Base-by-base conservation (phyloP, 352 stramenopile species). In the Globisporangium carolinianum region DNA sequence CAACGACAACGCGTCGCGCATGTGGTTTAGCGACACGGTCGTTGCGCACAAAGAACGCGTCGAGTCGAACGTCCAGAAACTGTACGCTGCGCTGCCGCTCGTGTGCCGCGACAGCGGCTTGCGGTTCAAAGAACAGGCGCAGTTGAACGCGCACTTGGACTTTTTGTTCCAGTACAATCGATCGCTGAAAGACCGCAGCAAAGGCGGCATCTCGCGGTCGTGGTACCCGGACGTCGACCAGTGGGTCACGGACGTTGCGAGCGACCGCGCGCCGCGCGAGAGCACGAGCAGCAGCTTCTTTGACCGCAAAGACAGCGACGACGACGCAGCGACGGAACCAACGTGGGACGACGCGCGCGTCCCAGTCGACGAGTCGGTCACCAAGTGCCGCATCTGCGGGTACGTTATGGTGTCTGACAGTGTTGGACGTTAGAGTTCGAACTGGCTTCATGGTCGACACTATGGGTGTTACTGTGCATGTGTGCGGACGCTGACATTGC, bases 141-240 rank as follows among this genome's bases (percentile, higher is more conserved):
- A 94, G 53, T 63, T 92, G 43, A 76, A 91, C 49, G 81, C 82
- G 36, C 85, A 94, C 53, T 62, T 92, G 59, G 85, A 94, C 56
- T 94, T 94, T 63, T 56, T 94, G 8, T 94, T 94, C 62, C 80
- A 94, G 58, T 94, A 86, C 57, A 92, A 92, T 43, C 85, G 85
- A 10, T 72, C 85, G 4, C 68, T 86, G 32, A 91, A 91, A 59
- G 85, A 92, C 58, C 85, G 79, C 54, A 79, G 83, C 52, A 90
- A 91, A 57, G 85, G 85, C 41, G 85, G 85, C 17, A 77, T 87
- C 6, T 94, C 85, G 42, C 68, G 85, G 4, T 89, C 82, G 32
- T 94, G 85, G 85, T 94, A 91, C 51, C 80, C 81, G 0, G 70
- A 90, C 45, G 83, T 87, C 76, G 78, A 88, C 36, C 83, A 89